A percentile compares a stretch with the other conserved stretches of the same genome.
Evolutionary conservation across 1,284 basidiomycete genomes (phyloP).

Genomic region (Cerioporus squamosus): DNA sequence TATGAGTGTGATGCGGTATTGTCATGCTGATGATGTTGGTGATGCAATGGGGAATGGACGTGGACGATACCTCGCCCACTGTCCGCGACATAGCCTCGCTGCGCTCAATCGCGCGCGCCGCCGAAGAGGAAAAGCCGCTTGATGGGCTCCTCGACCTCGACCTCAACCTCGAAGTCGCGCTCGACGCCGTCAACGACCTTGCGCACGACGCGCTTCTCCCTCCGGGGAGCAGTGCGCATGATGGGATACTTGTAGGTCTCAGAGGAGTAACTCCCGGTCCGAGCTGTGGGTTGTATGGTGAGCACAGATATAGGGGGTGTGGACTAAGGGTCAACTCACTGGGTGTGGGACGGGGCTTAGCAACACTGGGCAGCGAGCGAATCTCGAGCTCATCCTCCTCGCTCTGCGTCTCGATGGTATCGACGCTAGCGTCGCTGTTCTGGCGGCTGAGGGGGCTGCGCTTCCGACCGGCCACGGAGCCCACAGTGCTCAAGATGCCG

Average conservation of each 20-base stretch:
- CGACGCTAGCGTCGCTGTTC: slow-evolving; percentile 36
- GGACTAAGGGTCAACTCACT: slow-evolving; percentile 17
- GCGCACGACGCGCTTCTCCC: slow-evolving; percentile 53
- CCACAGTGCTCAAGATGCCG: slow-evolving; percentile 8
- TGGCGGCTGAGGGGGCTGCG: slow-evolving; percentile 47
- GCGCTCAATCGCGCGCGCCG: slow-evolving; percentile 30
- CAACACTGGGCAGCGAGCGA: slow-evolving; percentile 18
- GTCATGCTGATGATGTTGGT: slow-evolving; percentile 6
- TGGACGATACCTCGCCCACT: slow-evolving; percentile 22
- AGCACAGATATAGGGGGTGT: slow-evolving; percentile 16
- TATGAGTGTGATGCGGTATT: slow-evolving; percentile 14
- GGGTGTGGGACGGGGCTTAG: slow-evolving; percentile 36
- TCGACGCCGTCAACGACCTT: slow-evolving; percentile 56
- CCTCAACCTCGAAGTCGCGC: slow-evolving; percentile 51
- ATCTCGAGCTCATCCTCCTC: slow-evolving; percentile 31
- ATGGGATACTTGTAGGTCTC: slow-evolving; percentile 67
- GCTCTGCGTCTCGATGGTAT: slow-evolving; percentile 41
- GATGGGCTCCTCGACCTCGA: slow-evolving; percentile 50
- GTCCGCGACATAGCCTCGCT: slow-evolving; percentile 5
- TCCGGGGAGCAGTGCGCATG: slow-evolving; percentile 58
- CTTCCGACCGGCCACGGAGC: slow-evolving; percentile 21
- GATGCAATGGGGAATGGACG: slow-evolving; percentile 3
- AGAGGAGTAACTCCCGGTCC: slow-evolving; percentile 70
- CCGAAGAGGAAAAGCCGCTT: slow-evolving; percentile 57
- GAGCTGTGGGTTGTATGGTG: slow-evolving; percentile 40